Base-by-base conservation (phyloP, 176 grass and related monocot species). In the Stipa capillata region DNA sequence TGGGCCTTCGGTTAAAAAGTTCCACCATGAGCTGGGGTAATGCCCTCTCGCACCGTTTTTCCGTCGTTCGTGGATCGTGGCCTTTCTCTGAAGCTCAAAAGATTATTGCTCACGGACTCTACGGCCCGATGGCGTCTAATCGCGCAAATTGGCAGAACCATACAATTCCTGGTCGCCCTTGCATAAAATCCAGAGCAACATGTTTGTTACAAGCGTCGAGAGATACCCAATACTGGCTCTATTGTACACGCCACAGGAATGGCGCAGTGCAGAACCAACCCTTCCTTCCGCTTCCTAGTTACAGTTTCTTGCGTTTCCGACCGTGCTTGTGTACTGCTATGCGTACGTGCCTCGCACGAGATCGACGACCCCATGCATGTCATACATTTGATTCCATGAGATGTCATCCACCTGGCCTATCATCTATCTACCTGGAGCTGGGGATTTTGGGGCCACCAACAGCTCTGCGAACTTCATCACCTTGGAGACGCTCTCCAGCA, bases 391-490 rank as follows among this genome's bases (percentile, higher is more conserved):
- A 64, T 63, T 49, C 4, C 21, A 69, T 17, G 27, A 2, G 39
- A 28, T 10, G 4, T 44, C 21, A 6, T 2, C 70, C 44, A 48
- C 21, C 62, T 58, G n/a, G n/a, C n/a, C 23, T 68, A 68, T 66
- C 36, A 11, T 47, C 41, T 80, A n/a, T 73, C 33, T 78, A 37
- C 61, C 54, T 57, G 67, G 59, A 20, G 44, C 23, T 13, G 21
- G 42, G 25, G 66, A 47, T 15, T 69, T 33, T 43, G 74, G 43
- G 37, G 83, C 77, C 73, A 89, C 78, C 92, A 86, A 87, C 20
- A 95, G 67, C 70, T 98, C 90, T 1, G 96, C 83, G 61, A 89
- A 93, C 78, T 99, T 99, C 67, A 79, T 93, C 66, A 99, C 92
- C 78, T 93, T 99, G 65, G 96, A 95, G 32, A 99, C 59, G 73